Conservation (phyloP, 139 green algal genomes). For the Auxenochlorella protothecoides region DNA sequence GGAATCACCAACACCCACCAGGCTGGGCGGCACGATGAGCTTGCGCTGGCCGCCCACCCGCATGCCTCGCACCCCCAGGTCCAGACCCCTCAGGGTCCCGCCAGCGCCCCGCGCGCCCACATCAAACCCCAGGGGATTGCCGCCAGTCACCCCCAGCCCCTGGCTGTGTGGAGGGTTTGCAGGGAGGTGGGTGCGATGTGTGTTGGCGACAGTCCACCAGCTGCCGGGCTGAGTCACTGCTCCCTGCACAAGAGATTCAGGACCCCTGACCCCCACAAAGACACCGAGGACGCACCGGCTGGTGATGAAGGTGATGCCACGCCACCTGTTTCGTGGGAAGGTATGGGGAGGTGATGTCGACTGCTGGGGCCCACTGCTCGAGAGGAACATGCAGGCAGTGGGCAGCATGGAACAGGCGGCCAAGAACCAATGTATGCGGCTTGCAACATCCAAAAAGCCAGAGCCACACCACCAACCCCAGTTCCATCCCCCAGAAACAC, state of each 20-base stretch:
- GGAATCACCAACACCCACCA: constrained; percentile 21
- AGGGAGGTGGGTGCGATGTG: background rate
- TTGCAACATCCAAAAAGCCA: constrained; percentile 6
- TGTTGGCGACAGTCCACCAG: background rate
- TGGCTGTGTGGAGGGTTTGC: constrained; percentile 23
- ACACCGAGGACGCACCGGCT: constrained; percentile 7
- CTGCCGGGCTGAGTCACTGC: background rate
- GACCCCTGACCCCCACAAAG: background rate
- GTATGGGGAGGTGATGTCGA: no score
- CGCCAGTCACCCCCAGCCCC: constrained; percentile 71
- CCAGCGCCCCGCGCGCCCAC: constrained; percentile 48
- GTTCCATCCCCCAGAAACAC: background rate
- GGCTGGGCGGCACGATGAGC: constrained; percentile 64
- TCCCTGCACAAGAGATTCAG: background rate
- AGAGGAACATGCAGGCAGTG: no score
- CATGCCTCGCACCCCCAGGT: constrained; percentile 79
- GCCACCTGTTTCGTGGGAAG: constrained; percentile 2
- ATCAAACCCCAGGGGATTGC: constrained; percentile 79
- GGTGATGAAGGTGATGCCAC: constrained; percentile 58
- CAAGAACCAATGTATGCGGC: background rate
- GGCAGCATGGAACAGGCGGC: no score
- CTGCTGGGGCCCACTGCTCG: no score
- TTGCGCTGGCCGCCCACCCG: constrained; percentile 57
- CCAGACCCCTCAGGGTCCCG: constrained; percentile 58
- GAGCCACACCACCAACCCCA: background rate